Evolutionary conservation across 495 filamentous ascomycete genomes (phyloP).

Genomic region (Cercophora sp.): DNA sequence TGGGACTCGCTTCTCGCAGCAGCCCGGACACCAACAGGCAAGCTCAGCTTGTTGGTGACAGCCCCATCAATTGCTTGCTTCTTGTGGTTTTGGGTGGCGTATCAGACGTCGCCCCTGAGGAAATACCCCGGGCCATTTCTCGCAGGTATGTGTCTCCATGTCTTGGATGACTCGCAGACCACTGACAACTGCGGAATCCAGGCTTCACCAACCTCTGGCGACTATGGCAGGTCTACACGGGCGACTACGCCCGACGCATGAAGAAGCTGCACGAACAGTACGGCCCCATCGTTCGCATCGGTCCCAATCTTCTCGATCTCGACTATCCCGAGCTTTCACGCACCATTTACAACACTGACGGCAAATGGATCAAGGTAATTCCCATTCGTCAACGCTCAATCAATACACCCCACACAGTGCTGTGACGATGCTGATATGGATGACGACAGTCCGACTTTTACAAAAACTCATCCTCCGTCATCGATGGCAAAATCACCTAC

Average conservation of each 20-base stretch:
- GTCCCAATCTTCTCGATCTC: conserved; percentile 32
- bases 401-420: neutral
- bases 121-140: conserved; percentile 31
- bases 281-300: conserved; percentile 35
- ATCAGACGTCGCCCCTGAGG: conserved; percentile 24
- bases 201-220: conserved; percentile 32
- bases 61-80: conserved; percentile 14
- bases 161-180: no score
- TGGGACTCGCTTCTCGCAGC: neutral
- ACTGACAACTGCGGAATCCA: conserved; percentile 10
- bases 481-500: conserved; percentile 35
- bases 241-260: conserved; percentile 21
- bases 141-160: conserved; percentile 15
- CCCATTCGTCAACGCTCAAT: no score
- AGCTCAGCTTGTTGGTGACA: neutral
- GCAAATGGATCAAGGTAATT: conserved; percentile 23
- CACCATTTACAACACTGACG: conserved; percentile 23
- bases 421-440: neutral
- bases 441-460: conserved; percentile 38
- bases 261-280: conserved; percentile 35
- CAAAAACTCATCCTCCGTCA: conserved; percentile 32
- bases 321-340: conserved; percentile 26
- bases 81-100: conserved; percentile 25
- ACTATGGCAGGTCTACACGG: conserved; percentile 23
- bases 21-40: neutral